Evolutionary conservation across 2,329 filamentous ascomycete species (phyloP).

Genomic region (Arthrobotrys conoides): DNA sequence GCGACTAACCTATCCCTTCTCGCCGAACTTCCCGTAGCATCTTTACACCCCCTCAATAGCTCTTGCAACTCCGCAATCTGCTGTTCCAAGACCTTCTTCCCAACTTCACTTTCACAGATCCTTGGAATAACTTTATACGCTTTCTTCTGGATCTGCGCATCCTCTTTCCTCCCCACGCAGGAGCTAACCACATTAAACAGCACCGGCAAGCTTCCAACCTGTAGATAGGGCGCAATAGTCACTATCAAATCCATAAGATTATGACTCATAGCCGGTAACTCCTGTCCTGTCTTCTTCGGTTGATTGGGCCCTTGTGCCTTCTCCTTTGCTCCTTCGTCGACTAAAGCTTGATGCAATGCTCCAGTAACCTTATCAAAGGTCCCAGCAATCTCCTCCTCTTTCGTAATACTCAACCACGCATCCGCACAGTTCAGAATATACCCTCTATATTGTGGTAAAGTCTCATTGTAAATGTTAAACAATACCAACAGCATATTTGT

Average conservation of each 20-base stretch:
- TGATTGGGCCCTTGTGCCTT: conserved; percentile 63
- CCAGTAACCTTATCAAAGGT: conserved; percentile 89
- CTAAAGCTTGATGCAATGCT: conserved; percentile 82
- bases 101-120: conserved; percentile 83
- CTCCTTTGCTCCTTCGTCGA: conserved; percentile 70
- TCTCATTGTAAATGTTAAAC: conserved; percentile 99
- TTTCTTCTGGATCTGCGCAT: conserved; percentile 97
- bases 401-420: conserved; percentile 89
- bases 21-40: conserved; percentile 88
- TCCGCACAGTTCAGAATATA: conserved; percentile 96
- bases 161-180: conserved; percentile 83
- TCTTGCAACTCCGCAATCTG: conserved; percentile 83
- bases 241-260: conserved; percentile 97
- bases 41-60: conserved; percentile 82
- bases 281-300: conserved; percentile 75
- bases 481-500: conserved; percentile 93
- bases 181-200: conserved; percentile 89
- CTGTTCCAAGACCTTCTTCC: conserved; percentile 80
- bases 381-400: conserved; percentile 81
- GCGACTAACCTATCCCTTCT: conserved; percentile 88
- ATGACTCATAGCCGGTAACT: conserved; percentile 91
- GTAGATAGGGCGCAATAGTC: conserved; percentile 93
- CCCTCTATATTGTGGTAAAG: conserved; percentile 89
- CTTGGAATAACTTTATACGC: conserved; percentile 98
- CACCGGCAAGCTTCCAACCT: conserved; percentile 83